These are phyloP conservation scores for Torulaspora gathmanii DNA, from an alignment of 805 yeast genomes.

Conservation along the genomic window DNA sequence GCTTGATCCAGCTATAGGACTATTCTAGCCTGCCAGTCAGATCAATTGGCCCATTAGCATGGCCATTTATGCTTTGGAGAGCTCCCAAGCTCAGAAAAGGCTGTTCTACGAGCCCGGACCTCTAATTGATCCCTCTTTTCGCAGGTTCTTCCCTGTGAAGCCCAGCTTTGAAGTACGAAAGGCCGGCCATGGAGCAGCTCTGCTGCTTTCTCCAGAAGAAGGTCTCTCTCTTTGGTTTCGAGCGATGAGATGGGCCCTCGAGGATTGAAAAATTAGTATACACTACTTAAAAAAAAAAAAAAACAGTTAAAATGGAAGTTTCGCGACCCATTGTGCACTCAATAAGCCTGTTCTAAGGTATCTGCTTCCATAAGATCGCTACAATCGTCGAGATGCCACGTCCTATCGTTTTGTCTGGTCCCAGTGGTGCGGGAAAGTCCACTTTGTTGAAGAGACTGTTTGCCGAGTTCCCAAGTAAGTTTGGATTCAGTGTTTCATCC, in stretches of 20 bases:
- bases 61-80: no score
- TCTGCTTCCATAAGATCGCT: no score
- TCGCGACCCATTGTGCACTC: background rate
- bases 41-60: no score
- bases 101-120: no score
- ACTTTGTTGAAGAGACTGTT: slow-evolving; percentile 85
- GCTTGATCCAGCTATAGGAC: no score
- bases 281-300: background rate
- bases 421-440: slow-evolving; percentile 94
- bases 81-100: no score
- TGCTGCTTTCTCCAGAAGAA: no score
- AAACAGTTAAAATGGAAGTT: background rate
- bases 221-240: background rate
- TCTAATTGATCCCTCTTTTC: no score
- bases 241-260: slow-evolving; percentile 2
- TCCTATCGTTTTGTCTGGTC: slow-evolving; percentile 95
- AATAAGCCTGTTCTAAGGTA: background rate
- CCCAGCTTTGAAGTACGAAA: no score
- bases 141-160: no score
- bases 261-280: slow-evolving; percentile 2
- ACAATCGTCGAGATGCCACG: slow-evolving; percentile 39
- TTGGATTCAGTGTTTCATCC: slow-evolving; percentile 89
- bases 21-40: background rate
- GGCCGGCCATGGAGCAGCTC: no score
- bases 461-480: slow-evolving; percentile 81